phyloP scores from a whole-genome alignment of 495 filamentous ascomycete genomes.

The Aspergillus campestris region DNA sequence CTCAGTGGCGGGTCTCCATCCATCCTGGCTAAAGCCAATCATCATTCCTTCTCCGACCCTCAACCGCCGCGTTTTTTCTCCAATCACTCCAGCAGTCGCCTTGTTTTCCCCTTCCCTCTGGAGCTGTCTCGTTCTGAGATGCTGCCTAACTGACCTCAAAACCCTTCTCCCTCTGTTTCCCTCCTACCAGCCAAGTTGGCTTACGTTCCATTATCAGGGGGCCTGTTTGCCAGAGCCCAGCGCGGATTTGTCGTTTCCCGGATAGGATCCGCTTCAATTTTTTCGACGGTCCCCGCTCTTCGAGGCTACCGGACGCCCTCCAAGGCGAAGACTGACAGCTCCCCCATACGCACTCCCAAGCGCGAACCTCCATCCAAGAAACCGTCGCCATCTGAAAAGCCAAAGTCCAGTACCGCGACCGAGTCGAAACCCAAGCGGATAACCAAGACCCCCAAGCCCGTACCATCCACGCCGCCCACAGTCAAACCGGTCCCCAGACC shows the following conservation, averaged over 20 bases:
- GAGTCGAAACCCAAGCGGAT: neutral
- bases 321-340: neutral
- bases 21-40: neutral
- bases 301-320: neutral
- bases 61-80: too few species aligned
- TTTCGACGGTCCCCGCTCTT: neutral
- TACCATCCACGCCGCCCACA: too few species aligned
- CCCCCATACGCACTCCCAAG: too few species aligned
- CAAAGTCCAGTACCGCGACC: neutral
- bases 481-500: neutral
- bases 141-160: neutral
- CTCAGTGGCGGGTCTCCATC: neutral
- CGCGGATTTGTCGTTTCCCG: slow-evolving; percentile 15
- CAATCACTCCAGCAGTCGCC: too few species aligned
- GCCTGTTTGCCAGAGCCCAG: slow-evolving; percentile 22
- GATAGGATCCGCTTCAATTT: slow-evolving; percentile 4
- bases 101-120: neutral
- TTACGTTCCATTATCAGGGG: slow-evolving; percentile 27
- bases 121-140: slow-evolving; percentile 6
- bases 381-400: too few species aligned
- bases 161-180: neutral
- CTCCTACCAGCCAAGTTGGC: slow-evolving; percentile 32
- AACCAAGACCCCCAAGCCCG: too few species aligned
- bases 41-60: neutral
- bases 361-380: too few species aligned